Conservation (phyloP, 257 asterid species). For the Oldenlandia corymbosa region DNA sequence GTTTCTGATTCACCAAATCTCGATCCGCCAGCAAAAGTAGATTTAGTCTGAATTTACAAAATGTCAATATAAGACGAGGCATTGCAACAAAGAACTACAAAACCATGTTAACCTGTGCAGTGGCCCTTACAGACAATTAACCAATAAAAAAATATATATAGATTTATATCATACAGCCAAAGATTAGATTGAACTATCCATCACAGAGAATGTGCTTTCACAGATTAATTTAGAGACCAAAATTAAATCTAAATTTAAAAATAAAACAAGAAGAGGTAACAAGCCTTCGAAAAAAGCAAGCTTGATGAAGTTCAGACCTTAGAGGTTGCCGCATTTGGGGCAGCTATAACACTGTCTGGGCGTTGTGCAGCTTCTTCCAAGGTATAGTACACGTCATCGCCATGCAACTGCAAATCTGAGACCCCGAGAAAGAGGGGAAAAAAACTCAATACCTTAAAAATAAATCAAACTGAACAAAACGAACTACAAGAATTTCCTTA, state of each 20-base stretch:
- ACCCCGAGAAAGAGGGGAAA: background rate
- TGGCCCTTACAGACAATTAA: background rate
- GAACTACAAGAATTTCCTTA: conserved; percentile 13
- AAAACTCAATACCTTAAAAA: background rate
- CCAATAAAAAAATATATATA: background rate
- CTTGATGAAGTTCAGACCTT: conserved; percentile 40
- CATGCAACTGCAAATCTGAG: conserved; percentile 88
- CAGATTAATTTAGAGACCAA: background rate
- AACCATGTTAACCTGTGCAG: background rate
- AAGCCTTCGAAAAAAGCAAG: background rate
- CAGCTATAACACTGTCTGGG: conserved; percentile 36
- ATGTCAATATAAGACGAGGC: conserved; percentile 4
- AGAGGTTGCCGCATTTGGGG: conserved; percentile 40
- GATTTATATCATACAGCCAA: background rate
- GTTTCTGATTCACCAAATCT: conserved; percentile 57
- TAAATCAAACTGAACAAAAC: background rate
- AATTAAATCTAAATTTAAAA: background rate
- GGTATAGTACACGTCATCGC: conserved; percentile 89
- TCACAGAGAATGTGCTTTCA: background rate
- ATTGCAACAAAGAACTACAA: background rate
- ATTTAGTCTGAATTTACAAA: conserved; percentile 48
- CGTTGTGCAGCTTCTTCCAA: conserved; percentile 55
- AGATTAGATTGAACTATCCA: background rate
- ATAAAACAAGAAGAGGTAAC: background rate
- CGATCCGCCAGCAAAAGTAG: conserved; percentile 51